Evolutionary conservation across 2,329 filamentous ascomycete genomes (phyloP).

Genomic region (Sporothrix pseudoabietina): DNA sequence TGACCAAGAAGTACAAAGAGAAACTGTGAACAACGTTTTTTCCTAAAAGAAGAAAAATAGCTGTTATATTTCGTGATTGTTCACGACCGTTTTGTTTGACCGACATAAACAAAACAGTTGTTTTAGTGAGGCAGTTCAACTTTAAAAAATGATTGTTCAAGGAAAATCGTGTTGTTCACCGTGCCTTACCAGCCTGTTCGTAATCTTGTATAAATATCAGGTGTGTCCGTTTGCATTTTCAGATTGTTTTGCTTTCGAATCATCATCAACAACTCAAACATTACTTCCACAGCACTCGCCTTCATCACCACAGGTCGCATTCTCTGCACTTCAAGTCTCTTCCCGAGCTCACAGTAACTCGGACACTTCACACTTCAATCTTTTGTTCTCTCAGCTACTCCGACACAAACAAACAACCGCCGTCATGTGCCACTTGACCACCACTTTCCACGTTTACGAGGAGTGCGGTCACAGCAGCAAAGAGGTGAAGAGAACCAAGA

Average conservation of each 20-base stretch:
- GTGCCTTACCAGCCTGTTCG: neutral
- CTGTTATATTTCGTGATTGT: neutral
- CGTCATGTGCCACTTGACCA: neutral
- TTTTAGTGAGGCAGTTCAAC: neutral
- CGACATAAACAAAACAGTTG: neutral
- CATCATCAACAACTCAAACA: conserved; percentile 1
- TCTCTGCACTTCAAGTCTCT: neutral
- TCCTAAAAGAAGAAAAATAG: neutral
- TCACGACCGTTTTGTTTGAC: neutral
- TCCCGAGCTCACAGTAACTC: neutral
- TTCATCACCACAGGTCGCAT: neutral
- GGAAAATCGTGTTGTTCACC: neutral
- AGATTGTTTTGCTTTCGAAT: neutral
- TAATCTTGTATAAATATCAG: neutral
- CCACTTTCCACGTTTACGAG: neutral
- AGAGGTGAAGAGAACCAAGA: neutral
- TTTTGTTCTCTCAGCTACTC: neutral
- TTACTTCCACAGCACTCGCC: neutral
- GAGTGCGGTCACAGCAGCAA: neutral
- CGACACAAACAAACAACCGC: neutral
- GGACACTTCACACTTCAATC: neutral
- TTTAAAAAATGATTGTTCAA: neutral
- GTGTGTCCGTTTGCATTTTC: neutral
- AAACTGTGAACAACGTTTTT: neutral
- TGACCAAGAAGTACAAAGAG: neutral